Evolutionary conservation across 129 eudicot species (phyloP).

Genomic region (Artemisia tridentata): DNA sequence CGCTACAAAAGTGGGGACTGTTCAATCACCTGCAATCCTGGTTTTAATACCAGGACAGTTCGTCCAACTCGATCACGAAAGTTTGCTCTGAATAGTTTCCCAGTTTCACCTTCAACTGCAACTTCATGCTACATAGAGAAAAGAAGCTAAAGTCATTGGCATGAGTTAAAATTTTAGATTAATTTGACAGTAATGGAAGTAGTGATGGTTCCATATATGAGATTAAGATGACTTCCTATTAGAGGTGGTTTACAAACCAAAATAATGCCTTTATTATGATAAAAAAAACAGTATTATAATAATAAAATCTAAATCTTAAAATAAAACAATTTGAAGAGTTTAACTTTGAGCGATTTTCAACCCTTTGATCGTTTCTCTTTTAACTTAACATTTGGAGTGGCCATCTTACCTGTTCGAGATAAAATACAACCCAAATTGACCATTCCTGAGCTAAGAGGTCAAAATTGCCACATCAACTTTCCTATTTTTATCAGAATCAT

Average conservation of each 20-base stretch:
- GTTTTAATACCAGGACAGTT: conserved; percentile 83
- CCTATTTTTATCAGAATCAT: not conserved
- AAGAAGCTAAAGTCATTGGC: conserved; percentile 4
- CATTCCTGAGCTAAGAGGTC: not conserved
- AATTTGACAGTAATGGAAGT: not conserved
- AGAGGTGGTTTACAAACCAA: no score
- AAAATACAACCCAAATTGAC: not conserved
- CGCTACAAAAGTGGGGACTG: not conserved
- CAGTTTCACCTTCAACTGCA: conserved; percentile 86
- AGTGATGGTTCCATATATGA: not conserved
- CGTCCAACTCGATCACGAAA: conserved; percentile 76
- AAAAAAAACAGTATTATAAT: no score
- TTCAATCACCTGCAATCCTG: conserved; percentile 73
- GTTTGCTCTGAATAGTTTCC: conserved; percentile 72
- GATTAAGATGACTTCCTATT: no score
- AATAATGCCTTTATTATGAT: no score
- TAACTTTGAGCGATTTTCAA: no score
- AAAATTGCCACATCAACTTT: not conserved
- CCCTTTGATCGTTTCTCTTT: no score
- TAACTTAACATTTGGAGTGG: no score
- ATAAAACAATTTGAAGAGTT: no score
- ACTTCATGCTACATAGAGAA: conserved; percentile 60
- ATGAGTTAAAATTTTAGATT: not conserved
- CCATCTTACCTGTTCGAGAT: no score
- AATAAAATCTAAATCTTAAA: no score